Percentiles rank a stretch among this genome's conserved stretches.
These are phyloP conservation scores for Carpinus viminea DNA, from an alignment of 306 rosid genomes.

Conservation along the genomic window DNA sequence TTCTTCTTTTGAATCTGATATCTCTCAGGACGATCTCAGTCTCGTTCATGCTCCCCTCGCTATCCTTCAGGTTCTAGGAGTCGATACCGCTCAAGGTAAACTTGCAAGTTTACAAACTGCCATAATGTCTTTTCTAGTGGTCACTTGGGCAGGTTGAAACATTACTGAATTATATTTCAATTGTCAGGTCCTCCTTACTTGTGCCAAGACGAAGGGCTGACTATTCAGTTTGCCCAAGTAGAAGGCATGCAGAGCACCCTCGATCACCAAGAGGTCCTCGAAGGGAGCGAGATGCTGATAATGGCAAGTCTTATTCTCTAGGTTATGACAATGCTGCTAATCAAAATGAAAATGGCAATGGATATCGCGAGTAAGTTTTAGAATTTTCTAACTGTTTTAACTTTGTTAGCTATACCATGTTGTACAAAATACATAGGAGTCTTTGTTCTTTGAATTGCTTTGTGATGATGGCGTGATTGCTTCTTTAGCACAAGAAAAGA, in stretches of 20 bases:
- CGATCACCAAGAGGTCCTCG: conserved; percentile 80
- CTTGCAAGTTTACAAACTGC: conserved; percentile 2
- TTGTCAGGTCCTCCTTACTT: conserved; percentile 84
- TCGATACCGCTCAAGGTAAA: conserved; percentile 86
- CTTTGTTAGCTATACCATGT: background rate
- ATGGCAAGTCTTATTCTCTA: conserved; percentile 76
- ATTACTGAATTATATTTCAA: conserved; percentile 13
- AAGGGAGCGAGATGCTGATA: conserved; percentile 61
- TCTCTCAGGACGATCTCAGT: conserved; percentile 70
- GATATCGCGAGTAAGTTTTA: conserved; percentile 60
- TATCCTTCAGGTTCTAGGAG: conserved; percentile 75
- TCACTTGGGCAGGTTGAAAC: conserved; percentile 16
- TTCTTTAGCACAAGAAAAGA: background rate
- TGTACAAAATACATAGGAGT: background rate
- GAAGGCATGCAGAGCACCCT: conserved; percentile 66
- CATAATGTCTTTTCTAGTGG: background rate
- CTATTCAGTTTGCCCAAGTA: conserved; percentile 74
- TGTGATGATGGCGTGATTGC: background rate
- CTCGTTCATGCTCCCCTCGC: conserved; percentile 86
- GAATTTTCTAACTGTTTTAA: background rate
- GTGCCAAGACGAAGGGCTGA: conserved; percentile 74
- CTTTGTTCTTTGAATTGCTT: background rate
- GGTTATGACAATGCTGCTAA: conserved; percentile 61
- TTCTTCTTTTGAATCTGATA: conserved; percentile 20
- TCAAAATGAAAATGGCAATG: conserved; percentile 49